Evolutionary conservation across 352 stramenopile genomes (phyloP).

Genomic region (Phytophthora melonis): DNA sequence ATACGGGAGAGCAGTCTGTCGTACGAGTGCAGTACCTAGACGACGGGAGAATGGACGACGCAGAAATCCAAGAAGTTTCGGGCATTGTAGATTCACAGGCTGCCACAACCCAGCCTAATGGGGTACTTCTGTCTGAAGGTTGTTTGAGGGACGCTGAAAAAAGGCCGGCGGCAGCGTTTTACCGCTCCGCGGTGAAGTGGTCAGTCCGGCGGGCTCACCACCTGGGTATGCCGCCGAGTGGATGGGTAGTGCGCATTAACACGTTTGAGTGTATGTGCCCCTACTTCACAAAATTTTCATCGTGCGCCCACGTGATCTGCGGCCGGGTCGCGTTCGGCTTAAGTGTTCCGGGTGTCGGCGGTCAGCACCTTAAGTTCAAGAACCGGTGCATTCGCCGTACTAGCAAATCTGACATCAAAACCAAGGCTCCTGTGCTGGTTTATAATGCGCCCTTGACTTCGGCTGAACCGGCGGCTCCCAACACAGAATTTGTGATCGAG

Average conservation of each 20-base stretch:
- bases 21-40: not conserved
- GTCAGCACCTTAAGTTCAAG: not conserved
- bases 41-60: not conserved
- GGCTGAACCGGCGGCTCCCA: not conserved
- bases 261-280: not conserved
- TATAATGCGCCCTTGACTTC: not conserved
- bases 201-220: not conserved
- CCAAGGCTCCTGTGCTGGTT: not conserved
- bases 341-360: not conserved
- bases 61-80: not conserved
- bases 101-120: not conserved
- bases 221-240: not conserved
- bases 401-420: not conserved
- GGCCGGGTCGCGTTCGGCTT: not conserved
- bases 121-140: not conserved
- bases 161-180: not conserved
- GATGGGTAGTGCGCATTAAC: not conserved
- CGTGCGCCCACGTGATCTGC: not conserved
- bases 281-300: not conserved
- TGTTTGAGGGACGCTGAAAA: not conserved
- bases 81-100: not conserved
- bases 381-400: not conserved
- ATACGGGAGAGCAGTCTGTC: not conserved
- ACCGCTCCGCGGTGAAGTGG: not conserved
- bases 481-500: not conserved